These are phyloP conservation scores for Jamesozyma gamospora DNA, from an alignment of 805 yeast species.

Conservation along the genomic window DNA sequence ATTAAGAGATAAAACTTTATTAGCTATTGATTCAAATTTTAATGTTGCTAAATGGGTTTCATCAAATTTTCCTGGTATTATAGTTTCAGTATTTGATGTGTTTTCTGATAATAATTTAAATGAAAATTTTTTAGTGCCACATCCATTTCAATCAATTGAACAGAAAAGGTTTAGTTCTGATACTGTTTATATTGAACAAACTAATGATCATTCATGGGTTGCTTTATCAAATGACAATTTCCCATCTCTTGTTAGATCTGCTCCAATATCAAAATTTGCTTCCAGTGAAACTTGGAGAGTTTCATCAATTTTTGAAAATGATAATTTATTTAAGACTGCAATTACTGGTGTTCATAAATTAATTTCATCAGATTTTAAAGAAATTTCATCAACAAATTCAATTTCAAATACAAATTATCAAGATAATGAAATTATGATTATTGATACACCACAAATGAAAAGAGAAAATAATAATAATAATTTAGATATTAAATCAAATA, in stretches of 20 bases:
- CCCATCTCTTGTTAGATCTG: conserved; percentile 73
- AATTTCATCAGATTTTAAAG: conserved; percentile 9
- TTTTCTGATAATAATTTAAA: conserved; percentile 27
- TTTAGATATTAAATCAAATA: conserved; percentile 1
- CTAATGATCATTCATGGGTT: conserved; percentile 64
- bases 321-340: conserved; percentile 33
- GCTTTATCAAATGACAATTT: conserved; percentile 71
- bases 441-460: conserved; percentile 17
- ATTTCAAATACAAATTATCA: conserved; percentile 4
- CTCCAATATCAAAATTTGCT: conserved; percentile 59
- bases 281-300: conserved; percentile 36
- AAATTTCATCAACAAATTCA: conserved; percentile 1
- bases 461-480: not conserved
- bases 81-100: conserved; percentile 74
- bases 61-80: conserved; percentile 52
- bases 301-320: conserved; percentile 30
- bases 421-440: conserved; percentile 6
- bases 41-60: conserved; percentile 75
- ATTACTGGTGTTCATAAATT: conserved; percentile 42
- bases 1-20: conserved; percentile 64
- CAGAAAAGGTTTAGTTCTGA: conserved; percentile 18
- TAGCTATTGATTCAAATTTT: conserved; percentile 62
- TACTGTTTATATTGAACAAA: conserved; percentile 59
- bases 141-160: conserved; percentile 41
- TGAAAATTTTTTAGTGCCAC: conserved; percentile 51